Conservation (phyloP, 225 moss, liverwort and hornwort species). For the Marchantia paleacea region DNA sequence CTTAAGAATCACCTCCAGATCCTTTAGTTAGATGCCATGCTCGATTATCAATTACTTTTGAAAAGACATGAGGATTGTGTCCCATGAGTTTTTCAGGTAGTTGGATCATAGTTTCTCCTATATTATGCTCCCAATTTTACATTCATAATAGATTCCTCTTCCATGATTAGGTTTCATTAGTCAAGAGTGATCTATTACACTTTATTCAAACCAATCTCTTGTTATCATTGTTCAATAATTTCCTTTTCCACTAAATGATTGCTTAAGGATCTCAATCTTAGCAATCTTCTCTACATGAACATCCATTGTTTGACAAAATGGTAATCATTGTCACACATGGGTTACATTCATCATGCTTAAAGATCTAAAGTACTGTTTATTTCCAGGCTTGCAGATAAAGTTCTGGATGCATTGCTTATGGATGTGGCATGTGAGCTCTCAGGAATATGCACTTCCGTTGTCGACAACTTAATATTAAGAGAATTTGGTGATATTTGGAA, state of each 20-base stretch:
- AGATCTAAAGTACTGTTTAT: background rate
- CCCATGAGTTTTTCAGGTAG: too few relatives aligned
- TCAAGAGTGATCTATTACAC: too few relatives aligned
- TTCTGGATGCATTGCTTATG: slow-evolving; percentile 25
- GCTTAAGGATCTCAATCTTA: too few relatives aligned
- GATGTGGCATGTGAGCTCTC: slow-evolving; percentile 31
- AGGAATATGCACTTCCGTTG: slow-evolving; percentile 20
- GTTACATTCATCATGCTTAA: background rate
- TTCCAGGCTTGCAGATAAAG: slow-evolving; percentile 38
- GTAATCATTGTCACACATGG: background rate
- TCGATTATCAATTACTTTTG: too few relatives aligned
- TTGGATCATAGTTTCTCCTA: too few relatives aligned
- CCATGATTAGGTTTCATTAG: too few relatives aligned
- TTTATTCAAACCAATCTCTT: background rate
- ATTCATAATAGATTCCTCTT: too few relatives aligned
- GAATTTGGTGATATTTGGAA: slow-evolving; percentile 23
- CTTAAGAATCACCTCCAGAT: too few relatives aligned
- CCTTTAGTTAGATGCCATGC: too few relatives aligned
- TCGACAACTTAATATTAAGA: slow-evolving; percentile 22
- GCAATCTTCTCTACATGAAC: too few relatives aligned
- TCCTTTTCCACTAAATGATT: background rate
- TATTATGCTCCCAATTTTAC: too few relatives aligned
- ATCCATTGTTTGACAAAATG: background rate
- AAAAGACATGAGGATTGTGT: too few relatives aligned
- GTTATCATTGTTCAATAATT: background rate